Evolutionary conservation across 345 rosid genomes (phyloP), one percentile per base, ranked within the genome.

Genomic region (Murraya paniculata): DNA sequence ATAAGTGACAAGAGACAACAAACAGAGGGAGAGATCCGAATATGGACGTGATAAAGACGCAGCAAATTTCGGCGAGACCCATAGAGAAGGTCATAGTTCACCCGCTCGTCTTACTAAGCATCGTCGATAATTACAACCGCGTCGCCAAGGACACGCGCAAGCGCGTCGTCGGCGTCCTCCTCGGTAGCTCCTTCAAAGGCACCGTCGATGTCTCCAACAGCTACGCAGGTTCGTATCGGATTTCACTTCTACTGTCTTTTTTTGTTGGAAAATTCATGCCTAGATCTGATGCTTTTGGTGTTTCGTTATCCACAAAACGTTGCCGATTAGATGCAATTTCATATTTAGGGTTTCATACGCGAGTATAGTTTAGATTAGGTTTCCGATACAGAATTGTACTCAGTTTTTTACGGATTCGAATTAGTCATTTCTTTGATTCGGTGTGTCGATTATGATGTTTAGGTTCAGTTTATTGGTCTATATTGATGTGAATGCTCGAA

Each of bases 11-110:
- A 53, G 62, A 48, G 71, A 28, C 50, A 9, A 13, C 70, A 19
- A 59, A 45, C n/a, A 41, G 10, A 19, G 36, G 25, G 25, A 21
- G 53, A 2, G 67, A 18, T 8, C 27, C 30, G 77, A 38, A 77
- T 16, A 93, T 96, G 98, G 99, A 96, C 61, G 98, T 92, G 84
- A 89, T 96, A 33, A 96, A 96, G 85, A 90, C 98, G 35, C 98
- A 94, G 84, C 97, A 96, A 81, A 82, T 96, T 59, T 82, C 88
- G 25, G 76, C 95, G 41, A 87, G 91, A 76, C 91, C 99, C 53
- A 88, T 96, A 19, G 97, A 94, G 93, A 96, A 92, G 74, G 99
- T 93, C 76, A 82, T 95, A 57, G 97, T 95, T 64, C 99, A 96
- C 27, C 99, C 99, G 7, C 92, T 96, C 61, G 99, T 96, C 62